These are phyloP conservation scores for Colletotrichum sp. DNA, from an alignment of 2,329 filamentous ascomycete genomes.

Conservation along the genomic window DNA sequence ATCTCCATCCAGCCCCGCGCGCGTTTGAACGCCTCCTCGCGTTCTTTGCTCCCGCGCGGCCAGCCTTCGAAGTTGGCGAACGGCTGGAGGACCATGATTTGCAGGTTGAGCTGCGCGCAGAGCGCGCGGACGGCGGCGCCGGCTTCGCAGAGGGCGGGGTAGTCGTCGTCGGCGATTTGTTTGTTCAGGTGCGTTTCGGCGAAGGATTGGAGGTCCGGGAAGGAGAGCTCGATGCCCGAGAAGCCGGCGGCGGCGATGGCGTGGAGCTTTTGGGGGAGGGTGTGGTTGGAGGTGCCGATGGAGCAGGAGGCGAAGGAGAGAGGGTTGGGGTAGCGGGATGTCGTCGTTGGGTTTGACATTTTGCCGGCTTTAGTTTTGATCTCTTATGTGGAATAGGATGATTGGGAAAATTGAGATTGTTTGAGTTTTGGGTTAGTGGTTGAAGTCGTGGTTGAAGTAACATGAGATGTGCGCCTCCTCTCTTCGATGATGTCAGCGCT, in stretches of 20 bases:
- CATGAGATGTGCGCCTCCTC: neutral
- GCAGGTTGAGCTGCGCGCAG: constrained; percentile 58
- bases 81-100: constrained; percentile 75
- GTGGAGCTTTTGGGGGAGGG: constrained; percentile 63
- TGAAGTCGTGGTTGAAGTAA: neutral
- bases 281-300: constrained; percentile 47
- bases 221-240: constrained; percentile 73
- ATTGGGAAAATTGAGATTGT: neutral
- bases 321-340: constrained; percentile 30
- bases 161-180: constrained; percentile 63
- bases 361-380: neutral
- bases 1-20: constrained; percentile 73
- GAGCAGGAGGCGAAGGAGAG: constrained; percentile 62
- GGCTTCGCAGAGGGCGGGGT: constrained; percentile 59
- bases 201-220: constrained; percentile 73
- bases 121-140: constrained; percentile 59
- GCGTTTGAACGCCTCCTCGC: constrained; percentile 66
- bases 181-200: constrained; percentile 52
- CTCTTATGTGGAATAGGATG: too few species aligned
- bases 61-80: constrained; percentile 82
- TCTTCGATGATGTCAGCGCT: constrained; percentile 9
- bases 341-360: neutral
- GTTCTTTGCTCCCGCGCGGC: constrained; percentile 60
- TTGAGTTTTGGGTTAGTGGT: neutral
- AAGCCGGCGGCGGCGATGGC: constrained; percentile 72